phyloP scores from a whole-genome alignment of 345 rosid genomes.

The Noccaea caerulescens region DNA sequence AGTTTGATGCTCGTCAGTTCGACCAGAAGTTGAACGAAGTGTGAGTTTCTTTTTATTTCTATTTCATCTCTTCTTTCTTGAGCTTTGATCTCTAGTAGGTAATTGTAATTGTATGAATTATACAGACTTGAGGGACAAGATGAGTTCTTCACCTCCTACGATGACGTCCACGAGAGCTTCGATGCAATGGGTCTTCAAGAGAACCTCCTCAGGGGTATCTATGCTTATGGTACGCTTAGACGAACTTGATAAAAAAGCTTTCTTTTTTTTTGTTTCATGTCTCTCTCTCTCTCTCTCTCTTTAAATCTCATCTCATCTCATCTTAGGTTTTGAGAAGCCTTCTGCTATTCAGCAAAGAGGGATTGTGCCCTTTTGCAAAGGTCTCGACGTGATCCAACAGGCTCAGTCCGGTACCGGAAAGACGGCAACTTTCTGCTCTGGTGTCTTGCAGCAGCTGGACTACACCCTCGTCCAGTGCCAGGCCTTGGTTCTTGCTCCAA shows the following conservation, averaged over 20 bases:
- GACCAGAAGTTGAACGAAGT: conserved; percentile 69
- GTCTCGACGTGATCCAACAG: conserved; percentile 80
- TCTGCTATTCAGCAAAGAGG: conserved; percentile 90
- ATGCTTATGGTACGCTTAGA: conserved; percentile 63
- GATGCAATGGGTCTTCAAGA: conserved; percentile 82
- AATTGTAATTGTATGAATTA: not conserved
- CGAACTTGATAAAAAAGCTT: not conserved
- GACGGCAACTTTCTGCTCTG: conserved; percentile 82
- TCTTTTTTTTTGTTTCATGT: not conserved
- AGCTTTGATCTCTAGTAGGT: not conserved
- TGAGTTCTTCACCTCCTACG: conserved; percentile 74
- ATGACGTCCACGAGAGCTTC: conserved; percentile 71
- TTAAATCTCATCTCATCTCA: no score
- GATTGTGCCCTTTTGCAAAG: conserved; percentile 76
- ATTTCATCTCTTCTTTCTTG: not conserved
- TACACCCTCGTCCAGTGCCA: conserved; percentile 66
- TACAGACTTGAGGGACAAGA: conserved; percentile 64
- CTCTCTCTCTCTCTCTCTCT: not conserved
- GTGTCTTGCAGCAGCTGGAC: conserved; percentile 77
- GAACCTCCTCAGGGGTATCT: conserved; percentile 85
- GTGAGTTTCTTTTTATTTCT: conserved; percentile 45
- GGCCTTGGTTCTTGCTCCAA: conserved; percentile 76
- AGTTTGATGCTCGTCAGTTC: conserved; percentile 69
- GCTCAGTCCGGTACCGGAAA: conserved; percentile 86
- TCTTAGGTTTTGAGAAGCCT: conserved; percentile 76